Percentiles rank a stretch among this genome's conserved stretches.
These are phyloP conservation scores for Saccharomycopsis fermentans DNA, from an alignment of 805 yeast genomes.

Conservation along the genomic window DNA sequence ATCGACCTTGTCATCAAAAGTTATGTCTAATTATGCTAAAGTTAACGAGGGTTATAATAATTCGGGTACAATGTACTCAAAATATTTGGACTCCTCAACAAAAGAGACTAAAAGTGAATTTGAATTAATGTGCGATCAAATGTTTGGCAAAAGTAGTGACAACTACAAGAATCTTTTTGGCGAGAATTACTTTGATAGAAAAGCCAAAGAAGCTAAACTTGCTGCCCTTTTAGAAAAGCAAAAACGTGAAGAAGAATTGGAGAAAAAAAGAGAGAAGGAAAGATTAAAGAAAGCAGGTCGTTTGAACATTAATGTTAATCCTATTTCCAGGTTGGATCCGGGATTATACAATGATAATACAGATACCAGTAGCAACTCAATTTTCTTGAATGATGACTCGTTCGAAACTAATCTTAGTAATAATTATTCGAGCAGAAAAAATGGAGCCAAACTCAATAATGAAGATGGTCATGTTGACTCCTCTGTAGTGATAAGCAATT, in stretches of 20 bases:
- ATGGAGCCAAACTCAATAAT: not conserved
- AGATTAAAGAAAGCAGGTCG: slow-evolving; percentile 2
- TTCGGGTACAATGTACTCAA: not conserved
- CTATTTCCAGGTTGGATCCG: slow-evolving; percentile 17
- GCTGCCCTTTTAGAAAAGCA: not conserved
- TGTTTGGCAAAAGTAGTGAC: slow-evolving; percentile 11
- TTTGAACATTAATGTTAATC: slow-evolving; percentile 2
- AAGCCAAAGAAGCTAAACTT: slow-evolving; percentile 3
- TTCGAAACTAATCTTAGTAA: not conserved
- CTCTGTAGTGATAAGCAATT: not conserved
- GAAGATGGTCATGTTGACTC: not conserved
- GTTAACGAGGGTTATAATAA: not conserved
- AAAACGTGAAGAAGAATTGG: slow-evolving; percentile 2
- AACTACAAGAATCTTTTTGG: slow-evolving; percentile 14
- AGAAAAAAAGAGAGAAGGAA: slow-evolving; percentile 1
- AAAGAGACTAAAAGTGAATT: slow-evolving; percentile 15
- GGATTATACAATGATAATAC: slow-evolving; percentile 16
- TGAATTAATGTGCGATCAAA: slow-evolving; percentile 15
- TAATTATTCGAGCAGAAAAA: not conserved
- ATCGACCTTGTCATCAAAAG: slow-evolving; percentile 14
- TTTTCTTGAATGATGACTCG: not conserved
- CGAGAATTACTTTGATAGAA: slow-evolving; percentile 13
- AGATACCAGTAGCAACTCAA: slow-evolving; percentile 8
- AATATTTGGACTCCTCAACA: slow-evolving; percentile 11
- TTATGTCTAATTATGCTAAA: slow-evolving; percentile 11